A percentile compares a stretch with the other conserved stretches of the same genome.
Evolutionary conservation across 176 grass and related monocot genomes (phyloP).

Genomic region (Musa acuminata): DNA sequence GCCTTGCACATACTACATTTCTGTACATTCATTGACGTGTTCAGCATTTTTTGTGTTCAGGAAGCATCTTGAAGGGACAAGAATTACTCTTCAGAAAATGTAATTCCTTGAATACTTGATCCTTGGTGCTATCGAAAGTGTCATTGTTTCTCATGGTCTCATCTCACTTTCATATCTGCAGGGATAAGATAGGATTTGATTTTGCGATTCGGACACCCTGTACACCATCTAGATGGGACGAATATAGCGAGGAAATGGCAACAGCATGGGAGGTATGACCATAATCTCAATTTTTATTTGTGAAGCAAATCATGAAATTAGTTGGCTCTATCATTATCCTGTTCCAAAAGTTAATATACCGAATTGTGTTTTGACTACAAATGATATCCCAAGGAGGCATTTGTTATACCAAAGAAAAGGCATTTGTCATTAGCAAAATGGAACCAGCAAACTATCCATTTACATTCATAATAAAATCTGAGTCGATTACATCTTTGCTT

Average conservation of each 20-base stretch:
- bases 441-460: too few relatives aligned
- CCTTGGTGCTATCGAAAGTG: neutral
- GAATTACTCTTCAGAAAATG: conserved; percentile 90
- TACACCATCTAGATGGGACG: conserved; percentile 91
- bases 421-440: too few relatives aligned
- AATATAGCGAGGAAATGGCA: conserved; percentile 84
- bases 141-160: neutral
- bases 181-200: conserved; percentile 81
- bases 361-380: too few relatives aligned
- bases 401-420: too few relatives aligned
- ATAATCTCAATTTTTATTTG: neutral
- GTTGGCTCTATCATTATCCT: neutral
- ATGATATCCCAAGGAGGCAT: too few relatives aligned
- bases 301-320: conserved; percentile 12
- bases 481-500: too few relatives aligned
- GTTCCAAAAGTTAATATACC: neutral
- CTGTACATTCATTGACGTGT: conserved; percentile 7
- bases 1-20: neutral
- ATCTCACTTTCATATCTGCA: conserved; percentile 22
- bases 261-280: conserved; percentile 74
- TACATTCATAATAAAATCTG: too few relatives aligned
- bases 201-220: conserved; percentile 96
- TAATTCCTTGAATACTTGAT: conserved; percentile 18
- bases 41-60: conserved; percentile 44
- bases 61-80: conserved; percentile 93